Evolutionary conservation across 2,329 filamentous ascomycete species (phyloP), one percentile per base, ranked within the genome.

Genomic region (Colletotrichum kahawae): DNA sequence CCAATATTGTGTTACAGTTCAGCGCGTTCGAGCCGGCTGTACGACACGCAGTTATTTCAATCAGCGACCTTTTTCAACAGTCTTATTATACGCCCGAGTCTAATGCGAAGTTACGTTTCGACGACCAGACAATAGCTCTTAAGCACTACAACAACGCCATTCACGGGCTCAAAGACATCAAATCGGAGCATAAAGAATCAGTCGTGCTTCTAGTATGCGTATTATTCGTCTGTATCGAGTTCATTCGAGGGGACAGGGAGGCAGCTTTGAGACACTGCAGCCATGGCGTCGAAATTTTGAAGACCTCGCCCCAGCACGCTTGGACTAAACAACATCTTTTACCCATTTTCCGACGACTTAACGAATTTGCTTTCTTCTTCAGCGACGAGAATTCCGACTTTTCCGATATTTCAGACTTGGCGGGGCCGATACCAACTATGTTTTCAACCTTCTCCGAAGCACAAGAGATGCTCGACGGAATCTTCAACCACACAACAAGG

Each of bases 161-260:
- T 36, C 79, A 82, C 1, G 83, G 85, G 29, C 76, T 90, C 38
- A 77, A 85, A 57, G 83, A 85, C 24, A 83, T 84, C 71, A 77
- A 82, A 34, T 83, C 68, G 1, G 48, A 43, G 8, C 68, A 75
- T 27, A 65, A 77, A 8, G 63, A 4, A 75, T 79, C 59, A 75
- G 77, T 84, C 1, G 82, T 82, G 1, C 78, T 90, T 18, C 81
- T 89, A 2, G 86, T 86, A 13, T 90, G 88, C 72, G 79, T 89
- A 0, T 80, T 90, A 21, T 89, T 90, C 73, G 87, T 88, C 18
- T 89, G 88, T 76, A 86, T 90, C 65, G 90, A 91, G 79, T 88
- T 89, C 77, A 82, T 91, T 69, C 88, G 60, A 12, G 67, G 56
- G 16, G 63, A 71, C 10, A 57, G 59, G 12, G 57, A 64, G 13